These are phyloP conservation scores for Aspergillus diversus DNA, from an alignment of 495 filamentous ascomycete species.

Conservation along the genomic window DNA sequence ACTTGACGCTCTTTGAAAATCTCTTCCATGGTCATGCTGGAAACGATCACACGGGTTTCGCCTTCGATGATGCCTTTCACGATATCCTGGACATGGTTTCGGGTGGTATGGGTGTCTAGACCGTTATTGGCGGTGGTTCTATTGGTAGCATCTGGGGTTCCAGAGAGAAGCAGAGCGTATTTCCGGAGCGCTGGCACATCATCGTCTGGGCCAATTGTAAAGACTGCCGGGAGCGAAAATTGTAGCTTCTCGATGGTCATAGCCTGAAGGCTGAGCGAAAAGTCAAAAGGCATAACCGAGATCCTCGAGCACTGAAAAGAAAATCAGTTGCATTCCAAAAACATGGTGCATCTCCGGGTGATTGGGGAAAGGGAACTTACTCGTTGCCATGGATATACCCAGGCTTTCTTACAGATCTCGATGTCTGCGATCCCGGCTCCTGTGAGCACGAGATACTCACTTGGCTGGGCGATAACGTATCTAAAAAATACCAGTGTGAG, in stretches of 20 bases:
- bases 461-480: conserved; percentile 42
- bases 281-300: conserved; percentile 75
- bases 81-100: conserved; percentile 76
- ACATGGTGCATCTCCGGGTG: not conserved
- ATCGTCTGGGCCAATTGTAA: conserved; percentile 79
- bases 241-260: conserved; percentile 86
- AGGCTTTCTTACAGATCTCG: conserved; percentile 72
- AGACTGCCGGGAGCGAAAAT: conserved; percentile 77
- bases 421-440: conserved; percentile 72
- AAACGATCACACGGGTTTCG: conserved; percentile 77
- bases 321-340: conserved; percentile 7
- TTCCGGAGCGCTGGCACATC: conserved; percentile 67
- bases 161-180: conserved; percentile 77
- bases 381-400: conserved; percentile 68
- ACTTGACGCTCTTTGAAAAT: conserved; percentile 79
- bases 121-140: conserved; percentile 32
- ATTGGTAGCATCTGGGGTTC: conserved; percentile 34
- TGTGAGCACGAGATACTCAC: conserved; percentile 78
- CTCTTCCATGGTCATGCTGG: conserved; percentile 84
- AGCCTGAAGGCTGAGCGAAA: conserved; percentile 73
- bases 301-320: conserved; percentile 44
- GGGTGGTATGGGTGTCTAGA: conserved; percentile 36
- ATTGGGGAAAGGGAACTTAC: conserved; percentile 40
- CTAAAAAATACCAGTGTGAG: conserved; percentile 10
- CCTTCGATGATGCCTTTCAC: conserved; percentile 90